Conservation (phyloP, 768 basidiomycete genomes). For the Hericium alpestre region DNA sequence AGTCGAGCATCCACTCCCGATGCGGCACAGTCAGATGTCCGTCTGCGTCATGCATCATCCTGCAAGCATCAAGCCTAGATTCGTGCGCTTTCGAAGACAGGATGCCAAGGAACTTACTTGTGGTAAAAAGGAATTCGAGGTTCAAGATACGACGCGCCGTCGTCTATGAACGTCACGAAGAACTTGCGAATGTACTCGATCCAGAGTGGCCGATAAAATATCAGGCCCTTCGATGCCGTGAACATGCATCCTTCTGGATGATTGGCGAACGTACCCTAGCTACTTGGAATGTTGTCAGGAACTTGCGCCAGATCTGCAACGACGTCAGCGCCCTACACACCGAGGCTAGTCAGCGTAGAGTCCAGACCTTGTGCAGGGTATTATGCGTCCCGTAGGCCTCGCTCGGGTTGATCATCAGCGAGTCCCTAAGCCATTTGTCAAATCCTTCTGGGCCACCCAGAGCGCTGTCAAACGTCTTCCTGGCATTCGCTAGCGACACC, state of each 20-base stretch:
- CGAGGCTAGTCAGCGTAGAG: not conserved
- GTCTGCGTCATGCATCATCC: slow-evolving; percentile 46
- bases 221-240: slow-evolving; percentile 18
- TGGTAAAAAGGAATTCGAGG: slow-evolving; percentile 52
- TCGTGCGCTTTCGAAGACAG: not conserved
- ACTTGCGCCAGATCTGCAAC: slow-evolving; percentile 67
- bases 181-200: slow-evolving; percentile 52
- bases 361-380: slow-evolving; percentile 47
- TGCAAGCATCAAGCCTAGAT: slow-evolving; percentile 14
- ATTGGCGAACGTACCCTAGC: slow-evolving; percentile 25
- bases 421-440: slow-evolving; percentile 51
- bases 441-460: slow-evolving; percentile 59
- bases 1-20: slow-evolving; percentile 44
- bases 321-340: not conserved
- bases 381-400: slow-evolving; percentile 70
- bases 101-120: slow-evolving; percentile 28
- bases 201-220: slow-evolving; percentile 48
- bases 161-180: slow-evolving; percentile 49
- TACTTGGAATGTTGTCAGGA: slow-evolving; percentile 41
- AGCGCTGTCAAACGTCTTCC: slow-evolving; percentile 36
- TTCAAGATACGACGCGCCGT: slow-evolving; percentile 67
- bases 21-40: slow-evolving; percentile 51
- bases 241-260: slow-evolving; percentile 10
- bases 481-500: slow-evolving; percentile 45
- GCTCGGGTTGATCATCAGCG: slow-evolving; percentile 56